phyloP scores from a whole-genome alignment of 148 eudicot species.

The Silene conica region DNA sequence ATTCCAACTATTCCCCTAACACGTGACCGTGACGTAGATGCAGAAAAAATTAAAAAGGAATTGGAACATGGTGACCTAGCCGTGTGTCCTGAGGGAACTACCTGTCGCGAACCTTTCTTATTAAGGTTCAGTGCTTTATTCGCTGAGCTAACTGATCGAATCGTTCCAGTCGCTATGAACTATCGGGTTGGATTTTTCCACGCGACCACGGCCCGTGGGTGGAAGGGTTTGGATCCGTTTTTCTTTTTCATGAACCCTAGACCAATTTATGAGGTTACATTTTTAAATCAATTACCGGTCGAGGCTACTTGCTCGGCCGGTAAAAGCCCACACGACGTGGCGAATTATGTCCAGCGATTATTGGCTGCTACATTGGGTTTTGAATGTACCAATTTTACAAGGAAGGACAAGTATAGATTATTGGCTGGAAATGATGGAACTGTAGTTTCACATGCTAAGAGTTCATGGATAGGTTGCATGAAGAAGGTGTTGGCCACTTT shows the following conservation, averaged over 20 bases:
- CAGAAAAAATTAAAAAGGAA: slow-evolving; percentile 44
- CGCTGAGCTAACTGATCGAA: slow-evolving; percentile 73
- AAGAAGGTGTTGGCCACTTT: slow-evolving; percentile 33
- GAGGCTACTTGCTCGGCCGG: slow-evolving; percentile 91
- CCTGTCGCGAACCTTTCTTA: slow-evolving; percentile 83
- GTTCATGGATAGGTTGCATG: slow-evolving; percentile 11
- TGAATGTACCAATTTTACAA: slow-evolving; percentile 77
- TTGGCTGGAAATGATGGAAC: slow-evolving; percentile 84
- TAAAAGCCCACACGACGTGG: slow-evolving; percentile 84
- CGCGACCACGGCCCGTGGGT: slow-evolving; percentile 87
- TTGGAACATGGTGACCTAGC: slow-evolving; percentile 62
- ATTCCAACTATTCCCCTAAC: slow-evolving; percentile 85
- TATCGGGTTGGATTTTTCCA: slow-evolving; percentile 83
- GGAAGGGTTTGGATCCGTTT: slow-evolving; percentile 82
- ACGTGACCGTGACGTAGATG: slow-evolving; percentile 63
- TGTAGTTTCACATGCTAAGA: slow-evolving; percentile 47
- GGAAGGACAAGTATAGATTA: slow-evolving; percentile 80
- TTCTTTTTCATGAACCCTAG: slow-evolving; percentile 95
- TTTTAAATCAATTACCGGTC: slow-evolving; percentile 68
- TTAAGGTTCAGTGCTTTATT: slow-evolving; percentile 76
- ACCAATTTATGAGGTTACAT: slow-evolving; percentile 83
- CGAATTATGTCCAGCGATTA: slow-evolving; percentile 83
- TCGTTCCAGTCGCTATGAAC: slow-evolving; percentile 90
- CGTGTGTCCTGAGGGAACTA: slow-evolving; percentile 91
- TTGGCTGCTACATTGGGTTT: slow-evolving; percentile 83